These are phyloP conservation scores for Crucibulum laeve DNA, from an alignment of 768 basidiomycete species.

Conservation along the genomic window DNA sequence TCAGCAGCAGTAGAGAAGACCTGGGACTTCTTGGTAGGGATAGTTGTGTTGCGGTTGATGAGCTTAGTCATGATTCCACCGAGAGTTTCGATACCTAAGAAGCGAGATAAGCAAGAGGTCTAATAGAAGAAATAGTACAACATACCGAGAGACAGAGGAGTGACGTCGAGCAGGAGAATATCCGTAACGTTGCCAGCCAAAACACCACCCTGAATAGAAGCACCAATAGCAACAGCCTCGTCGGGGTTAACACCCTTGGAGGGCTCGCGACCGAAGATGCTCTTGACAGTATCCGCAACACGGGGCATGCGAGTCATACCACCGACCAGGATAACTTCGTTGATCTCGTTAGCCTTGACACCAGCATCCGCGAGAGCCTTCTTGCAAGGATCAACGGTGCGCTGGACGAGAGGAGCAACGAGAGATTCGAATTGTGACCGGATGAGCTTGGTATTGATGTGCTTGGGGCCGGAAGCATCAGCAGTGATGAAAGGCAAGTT, in stretches of 20 bases:
- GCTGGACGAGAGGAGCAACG: slow-evolving; percentile 76
- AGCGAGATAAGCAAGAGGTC: neutral
- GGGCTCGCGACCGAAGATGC: slow-evolving; percentile 92
- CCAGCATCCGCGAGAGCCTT: slow-evolving; percentile 94
- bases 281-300: slow-evolving; percentile 91
- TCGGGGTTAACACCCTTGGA: slow-evolving; percentile 99
- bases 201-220: slow-evolving; percentile 97
- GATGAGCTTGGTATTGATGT: slow-evolving; percentile 89
- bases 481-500: slow-evolving; percentile 98
- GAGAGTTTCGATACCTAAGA: slow-evolving; percentile 83
- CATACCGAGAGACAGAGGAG: slow-evolving; percentile 92
- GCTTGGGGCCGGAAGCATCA: slow-evolving; percentile 91
- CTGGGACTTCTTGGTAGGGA: slow-evolving; percentile 99
- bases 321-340: slow-evolving; percentile 97
- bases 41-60: slow-evolving; percentile 97
- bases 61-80: slow-evolving; percentile 99
- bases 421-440: slow-evolving; percentile 90
- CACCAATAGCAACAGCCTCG: slow-evolving; percentile 98
- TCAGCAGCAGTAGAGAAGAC: slow-evolving; percentile 99
- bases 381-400: slow-evolving; percentile 94
- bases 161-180: slow-evolving; percentile 91
- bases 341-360: slow-evolving; percentile 87
- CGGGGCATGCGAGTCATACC: slow-evolving; percentile 99
- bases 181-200: slow-evolving; percentile 95
- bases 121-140: slow-evolving; percentile 7